Base-by-base conservation (phyloP, 352 stramenopile genomes). In the Phytophthora ohioensis region DNA sequence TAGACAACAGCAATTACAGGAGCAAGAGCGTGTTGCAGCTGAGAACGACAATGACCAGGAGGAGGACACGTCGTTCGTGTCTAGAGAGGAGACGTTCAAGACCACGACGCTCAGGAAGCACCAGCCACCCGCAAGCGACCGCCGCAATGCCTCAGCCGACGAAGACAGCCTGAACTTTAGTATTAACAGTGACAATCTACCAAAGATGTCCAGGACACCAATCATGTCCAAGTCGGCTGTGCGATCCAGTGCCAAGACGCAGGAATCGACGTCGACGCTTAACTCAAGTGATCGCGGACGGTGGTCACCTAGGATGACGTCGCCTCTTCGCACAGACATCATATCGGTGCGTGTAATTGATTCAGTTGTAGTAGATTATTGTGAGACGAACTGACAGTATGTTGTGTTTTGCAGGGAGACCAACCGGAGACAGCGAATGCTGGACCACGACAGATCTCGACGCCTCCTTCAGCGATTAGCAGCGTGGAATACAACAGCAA, bases 391-490 rank as follows among this genome's bases (percentile, higher is more conserved):
- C 55, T 57, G 32, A 63, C 39, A 10, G 6, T 61, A n/a, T 57
- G 21, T 9, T 61, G 3, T 68, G 34, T 11, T 27, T 63, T 55
- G 38, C 43, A 63, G 71, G 35, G 35, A 51, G 45, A 75, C 1
- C 39, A 67, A 66, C 21, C 15, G n/a, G 34, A 57, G 21, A 71
- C 66, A 58, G 71, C 30, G 43, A 56, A 70, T 17, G 69, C 65
- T 45, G 45, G 39, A 52, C 3, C 65, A 10, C 67, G 75, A 45
- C 74, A 64, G 13, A 78, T 82, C 10, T 70, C 67, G 55, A 93
- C 85, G 1, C 85, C 85, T 7, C 76, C 79, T 6, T 94, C 87
- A 0, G 82, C 69, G 8, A 93, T 94, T 68, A 94, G 87, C 60
- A 94, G 87, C 48, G 86, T 94, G 36, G 79, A 79, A n/a, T 75